These are phyloP conservation scores for Hanseniaspora vineae DNA, from an alignment of 805 yeast genomes.

Conservation along the genomic window DNA sequence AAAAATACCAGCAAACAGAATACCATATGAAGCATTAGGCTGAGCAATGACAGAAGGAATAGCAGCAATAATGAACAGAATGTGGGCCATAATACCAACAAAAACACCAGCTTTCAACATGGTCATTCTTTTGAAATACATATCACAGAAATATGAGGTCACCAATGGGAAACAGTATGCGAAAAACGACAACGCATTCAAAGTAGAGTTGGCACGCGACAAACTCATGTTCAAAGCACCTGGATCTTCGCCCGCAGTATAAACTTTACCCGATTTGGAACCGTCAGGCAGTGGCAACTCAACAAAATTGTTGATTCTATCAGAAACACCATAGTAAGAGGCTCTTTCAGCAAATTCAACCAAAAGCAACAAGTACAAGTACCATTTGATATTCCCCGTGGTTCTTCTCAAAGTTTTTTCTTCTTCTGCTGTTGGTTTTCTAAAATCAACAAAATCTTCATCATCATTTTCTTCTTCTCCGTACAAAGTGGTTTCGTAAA, in stretches of 20 bases:
- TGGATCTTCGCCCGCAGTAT: conserved; percentile 11
- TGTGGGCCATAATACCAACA: conserved; percentile 47
- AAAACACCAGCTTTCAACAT: conserved; percentile 51
- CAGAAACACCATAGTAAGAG: conserved; percentile 65
- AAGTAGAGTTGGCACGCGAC: conserved; percentile 56
- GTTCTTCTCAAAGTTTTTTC: conserved; percentile 57
- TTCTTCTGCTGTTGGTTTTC: conserved; percentile 28
- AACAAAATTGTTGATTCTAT: conserved; percentile 72
- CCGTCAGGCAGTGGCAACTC: conserved; percentile 34
- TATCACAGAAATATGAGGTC: conserved; percentile 67
- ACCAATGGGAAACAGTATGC: conserved; percentile 68
- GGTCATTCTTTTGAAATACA: conserved; percentile 57
- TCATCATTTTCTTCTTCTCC: conserved; percentile 1
- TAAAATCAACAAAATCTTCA: conserved; percentile 12
- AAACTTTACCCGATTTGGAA: conserved; percentile 19
- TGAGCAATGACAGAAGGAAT: conserved; percentile 42
- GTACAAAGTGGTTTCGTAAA: no score
- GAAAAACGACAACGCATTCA: conserved; percentile 74
- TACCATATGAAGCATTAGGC: conserved; percentile 45
- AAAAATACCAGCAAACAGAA: conserved; percentile 33
- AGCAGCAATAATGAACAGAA: conserved; percentile 57
- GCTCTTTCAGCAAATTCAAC: conserved; percentile 76
- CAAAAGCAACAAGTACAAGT: conserved; percentile 40
- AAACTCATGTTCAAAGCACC: conserved; percentile 52
- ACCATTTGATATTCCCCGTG: conserved; percentile 28